Evolutionary conservation across 192 early-diverging fungal species (phyloP).

Genomic region (Gamsiella multidivaricata): DNA sequence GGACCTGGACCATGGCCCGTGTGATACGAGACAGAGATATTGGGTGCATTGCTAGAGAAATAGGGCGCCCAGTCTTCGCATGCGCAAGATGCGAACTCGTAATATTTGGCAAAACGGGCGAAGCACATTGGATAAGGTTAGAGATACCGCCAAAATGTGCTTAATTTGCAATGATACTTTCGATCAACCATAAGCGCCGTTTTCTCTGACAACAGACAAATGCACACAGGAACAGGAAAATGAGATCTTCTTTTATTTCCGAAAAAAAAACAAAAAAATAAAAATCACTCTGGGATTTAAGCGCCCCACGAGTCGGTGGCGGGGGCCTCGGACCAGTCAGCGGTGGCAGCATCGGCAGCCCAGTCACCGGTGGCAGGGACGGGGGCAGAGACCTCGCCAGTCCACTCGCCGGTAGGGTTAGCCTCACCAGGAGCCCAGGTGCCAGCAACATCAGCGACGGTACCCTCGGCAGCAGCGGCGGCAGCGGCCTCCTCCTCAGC

Average conservation of each 20-base stretch:
- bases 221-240: too few species aligned
- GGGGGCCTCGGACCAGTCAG: constrained; percentile 44
- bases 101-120: too few species aligned
- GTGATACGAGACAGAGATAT: too few species aligned
- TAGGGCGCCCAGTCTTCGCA: too few species aligned
- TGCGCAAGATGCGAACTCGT: too few species aligned
- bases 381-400: constrained; percentile 54
- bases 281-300: constrained; percentile 6
- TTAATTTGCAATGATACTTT: too few species aligned
- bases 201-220: too few species aligned
- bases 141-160: too few species aligned
- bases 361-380: constrained; percentile 55
- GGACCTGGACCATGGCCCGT: too few species aligned
- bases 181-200: too few species aligned
- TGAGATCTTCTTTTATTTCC: not conserved
- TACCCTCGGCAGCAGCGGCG: constrained; percentile 61
- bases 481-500: constrained; percentile 90
- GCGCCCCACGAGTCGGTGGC: constrained; percentile 42
- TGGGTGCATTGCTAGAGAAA: too few species aligned
- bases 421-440: constrained; percentile 54
- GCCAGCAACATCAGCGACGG: constrained; percentile 37
- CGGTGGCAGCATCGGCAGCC: constrained; percentile 48
- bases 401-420: constrained; percentile 76
- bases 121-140: too few species aligned
- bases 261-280: not conserved